Evolutionary conservation across 257 asterid species (phyloP).

Genomic region (Euphrasia confusa): DNA sequence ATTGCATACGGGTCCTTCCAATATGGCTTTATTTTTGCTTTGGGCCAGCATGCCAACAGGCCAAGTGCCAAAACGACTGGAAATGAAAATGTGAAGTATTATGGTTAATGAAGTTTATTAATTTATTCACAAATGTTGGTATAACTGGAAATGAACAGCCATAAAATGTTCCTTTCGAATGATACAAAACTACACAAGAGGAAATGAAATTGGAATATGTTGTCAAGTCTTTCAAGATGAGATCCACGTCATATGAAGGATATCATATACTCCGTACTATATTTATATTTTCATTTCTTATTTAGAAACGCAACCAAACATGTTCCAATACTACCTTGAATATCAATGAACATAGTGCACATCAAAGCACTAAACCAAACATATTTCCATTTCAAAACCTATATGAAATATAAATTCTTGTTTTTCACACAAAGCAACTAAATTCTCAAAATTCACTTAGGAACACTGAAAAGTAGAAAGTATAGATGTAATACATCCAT

Average conservation of each 20-base stretch:
- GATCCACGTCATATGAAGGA: background rate
- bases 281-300: background rate
- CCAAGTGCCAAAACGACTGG: constrained; percentile 97
- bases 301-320: background rate
- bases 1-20: constrained; percentile 94
- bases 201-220: background rate
- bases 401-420: background rate
- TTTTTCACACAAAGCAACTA: background rate
- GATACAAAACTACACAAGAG: background rate
- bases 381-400: background rate
- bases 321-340: background rate
- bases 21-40: constrained; percentile 68
- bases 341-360: background rate
- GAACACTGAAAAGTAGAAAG: background rate
- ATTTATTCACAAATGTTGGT: background rate
- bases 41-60: constrained; percentile 91
- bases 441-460: background rate
- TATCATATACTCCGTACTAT: background rate
- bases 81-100: background rate
- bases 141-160: background rate
- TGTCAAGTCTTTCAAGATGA: background rate
- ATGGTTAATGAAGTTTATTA: background rate
- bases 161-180: too few relatives aligned
- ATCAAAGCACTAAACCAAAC: background rate
- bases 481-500: background rate